Base-by-base conservation (phyloP, 2,329 filamentous ascomycete genomes). In the Teratosphaeria destructans region DNA sequence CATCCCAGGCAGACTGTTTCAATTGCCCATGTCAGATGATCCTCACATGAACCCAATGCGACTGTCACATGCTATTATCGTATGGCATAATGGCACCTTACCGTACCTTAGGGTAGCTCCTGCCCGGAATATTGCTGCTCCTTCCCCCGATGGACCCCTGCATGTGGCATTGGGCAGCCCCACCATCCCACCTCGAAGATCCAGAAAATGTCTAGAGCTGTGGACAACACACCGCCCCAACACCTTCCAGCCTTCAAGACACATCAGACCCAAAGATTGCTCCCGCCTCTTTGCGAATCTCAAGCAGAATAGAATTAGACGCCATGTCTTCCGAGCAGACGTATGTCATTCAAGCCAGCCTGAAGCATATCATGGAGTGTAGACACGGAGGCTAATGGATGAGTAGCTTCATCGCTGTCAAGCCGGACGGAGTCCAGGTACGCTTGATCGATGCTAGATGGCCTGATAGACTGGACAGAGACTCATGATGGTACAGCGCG, bases 371-470 rank as follows among this genome's bases (percentile, higher is more conserved):
- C 7, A 32, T 32, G 29, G 2, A 26, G 53, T 14, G 23, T 14
- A 57, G 58, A 32, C 55, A 61, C 23, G 57, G 7, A 60, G 16
- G 23, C 60, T 64, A 60, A 65, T 56, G 29, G 57, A 63, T 27
- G 57, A 23, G 70, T 74, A 97, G 93, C 83, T 97, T 97, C 89
- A 97, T 97, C 85, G 94, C 94, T 77, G 90, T 99, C 86, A 99
- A 99, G 91, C 94, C 93, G 72, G 94, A 97, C 82, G 94, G 94
- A 79, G 94, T 97, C 81, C 94, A 96, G 87, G 91, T 95, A 87
- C 70, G 80, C 60, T 55, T 39, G 16, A 56, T 16, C 37, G n/a
- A 11, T 19, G 16, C 7, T n/a, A 29, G 43, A 6, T 14, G 26
- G 19, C 6, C 43, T 12, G 43, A 10, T 5, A 26, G 37, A 56